Evolutionary conservation across 805 yeast genomes (phyloP).

Genomic region (Metschnikowia baotianmanensis): DNA sequence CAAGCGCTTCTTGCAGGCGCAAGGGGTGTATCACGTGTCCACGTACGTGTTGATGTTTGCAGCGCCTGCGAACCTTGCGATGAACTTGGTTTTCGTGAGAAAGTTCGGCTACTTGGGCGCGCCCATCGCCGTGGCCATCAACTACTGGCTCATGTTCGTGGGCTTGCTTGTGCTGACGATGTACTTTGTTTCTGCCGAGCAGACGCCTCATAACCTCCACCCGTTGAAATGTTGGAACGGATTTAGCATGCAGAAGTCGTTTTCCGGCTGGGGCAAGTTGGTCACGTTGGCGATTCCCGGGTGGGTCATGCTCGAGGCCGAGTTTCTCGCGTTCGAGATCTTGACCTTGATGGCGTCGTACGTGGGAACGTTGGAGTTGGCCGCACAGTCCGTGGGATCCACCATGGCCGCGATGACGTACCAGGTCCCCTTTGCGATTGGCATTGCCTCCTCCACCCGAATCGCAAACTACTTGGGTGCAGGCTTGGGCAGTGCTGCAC

Average conservation of each 20-base stretch:
- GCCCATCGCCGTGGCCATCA: conserved; percentile 56
- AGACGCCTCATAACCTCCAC: conserved; percentile 47
- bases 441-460: conserved; percentile 57
- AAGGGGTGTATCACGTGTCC: conserved; percentile 56
- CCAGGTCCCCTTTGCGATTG: conserved; percentile 58
- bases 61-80: conserved; percentile 50
- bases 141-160: conserved; percentile 55
- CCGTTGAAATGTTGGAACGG: conserved; percentile 52
- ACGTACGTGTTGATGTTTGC: conserved; percentile 52
- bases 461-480: conserved; percentile 57
- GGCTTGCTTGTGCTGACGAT: conserved; percentile 40
- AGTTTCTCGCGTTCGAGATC: conserved; percentile 57
- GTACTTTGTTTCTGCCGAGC: conserved; percentile 34
- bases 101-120: conserved; percentile 54
- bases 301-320: conserved; percentile 57
- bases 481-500: conserved; percentile 36
- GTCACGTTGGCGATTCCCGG: conserved; percentile 52
- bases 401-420: conserved; percentile 45
- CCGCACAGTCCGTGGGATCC: conserved; percentile 50
- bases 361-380: conserved; percentile 51
- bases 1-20: conserved; percentile 56
- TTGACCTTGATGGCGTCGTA: conserved; percentile 54
- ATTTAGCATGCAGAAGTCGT: conserved; percentile 36
- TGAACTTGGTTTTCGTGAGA: conserved; percentile 46
- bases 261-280: conserved; percentile 46